Base-by-base conservation (phyloP, 2,329 filamentous ascomycete genomes). In the Aureobasidium sp. region DNA sequence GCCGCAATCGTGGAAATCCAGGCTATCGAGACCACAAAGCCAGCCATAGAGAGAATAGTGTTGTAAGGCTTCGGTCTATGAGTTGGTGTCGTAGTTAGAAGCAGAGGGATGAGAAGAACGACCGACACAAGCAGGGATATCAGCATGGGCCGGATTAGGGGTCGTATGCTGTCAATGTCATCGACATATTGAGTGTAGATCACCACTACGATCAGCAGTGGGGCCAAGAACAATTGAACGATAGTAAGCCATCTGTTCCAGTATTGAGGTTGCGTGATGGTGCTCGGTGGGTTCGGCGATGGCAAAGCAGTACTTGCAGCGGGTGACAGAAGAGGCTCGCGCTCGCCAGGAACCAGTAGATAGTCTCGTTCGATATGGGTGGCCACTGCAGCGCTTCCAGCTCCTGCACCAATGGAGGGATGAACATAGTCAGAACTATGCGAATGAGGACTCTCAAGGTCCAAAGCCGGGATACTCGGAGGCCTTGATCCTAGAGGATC, bases 1-100 rank as follows among this genome's bases (percentile, higher is more conserved):
- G 91, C 90, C 1, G 94, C 93, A 68, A 99, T 91, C 1, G 91
- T 94, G 42, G 91, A 94, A 68, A 97, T 97, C 94, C 95, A 99
- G 27, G 90, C 89, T 62, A 97, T 94, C 65, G 89, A 87, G 63
- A 97, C 95, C 9, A 88, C 79, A 71, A 99, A 99, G 7, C 95
- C 94, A 39, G 95, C 78, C 70, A 96, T 90, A 71, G 91, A 96
- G 49, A 97, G 81, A 27, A 93, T 71, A 53, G 87, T 87, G 63
- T 92, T 88, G 58, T 63, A 64, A 25, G 63, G 41, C 65, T 82
- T 84, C 0, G 90, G 88, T 34, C 87, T 86, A 37, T 81, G 82
- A 55, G 84, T 79, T 8, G 87, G 81, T 0, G 82, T 84, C 0
- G 92, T 95, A 22, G 86, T 86, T 4, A 85, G 64, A 2, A 95